These are phyloP conservation scores for Millerozyma miso DNA, from an alignment of 805 yeast genomes.

Conservation along the genomic window DNA sequence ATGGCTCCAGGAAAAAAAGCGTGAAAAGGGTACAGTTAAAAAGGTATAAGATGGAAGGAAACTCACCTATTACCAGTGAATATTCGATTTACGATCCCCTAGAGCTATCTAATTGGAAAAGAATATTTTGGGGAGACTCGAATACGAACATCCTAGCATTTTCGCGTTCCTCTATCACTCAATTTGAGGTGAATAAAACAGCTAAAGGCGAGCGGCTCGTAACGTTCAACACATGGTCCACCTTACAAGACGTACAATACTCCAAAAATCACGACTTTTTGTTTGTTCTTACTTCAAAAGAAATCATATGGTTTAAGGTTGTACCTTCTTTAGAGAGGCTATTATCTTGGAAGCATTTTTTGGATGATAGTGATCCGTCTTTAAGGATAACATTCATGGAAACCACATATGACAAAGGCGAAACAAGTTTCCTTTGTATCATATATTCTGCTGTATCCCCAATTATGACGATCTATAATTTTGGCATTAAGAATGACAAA, in stretches of 20 bases:
- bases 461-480: conserved; percentile 26
- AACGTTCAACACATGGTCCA: conserved; percentile 52
- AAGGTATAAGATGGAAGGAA: background rate
- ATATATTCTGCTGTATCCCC: conserved; percentile 27
- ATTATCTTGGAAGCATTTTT: conserved; percentile 71
- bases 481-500: conserved; percentile 22
- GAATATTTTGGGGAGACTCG: conserved; percentile 42
- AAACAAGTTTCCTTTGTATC: conserved; percentile 18
- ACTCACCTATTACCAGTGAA: background rate
- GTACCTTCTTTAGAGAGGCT: conserved; percentile 37
- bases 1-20: background rate
- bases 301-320: conserved; percentile 49
- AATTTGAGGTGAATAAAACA: conserved; percentile 16
- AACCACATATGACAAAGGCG: conserved; percentile 18
- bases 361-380: conserved; percentile 53
- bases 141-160: conserved; percentile 22
- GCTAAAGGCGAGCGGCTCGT: conserved; percentile 29
- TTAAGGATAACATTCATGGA: conserved; percentile 28
- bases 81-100: conserved; percentile 34
- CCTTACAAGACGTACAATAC: conserved; percentile 39
- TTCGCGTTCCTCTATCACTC: conserved; percentile 43
- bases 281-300: conserved; percentile 62
- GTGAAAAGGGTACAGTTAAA: conserved; percentile 2
- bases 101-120: conserved; percentile 56
- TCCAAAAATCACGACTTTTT: conserved; percentile 26